Conservation (phyloP, 2,329 filamentous ascomycete genomes). For the Calonectria pseudoreteaudii region DNA sequence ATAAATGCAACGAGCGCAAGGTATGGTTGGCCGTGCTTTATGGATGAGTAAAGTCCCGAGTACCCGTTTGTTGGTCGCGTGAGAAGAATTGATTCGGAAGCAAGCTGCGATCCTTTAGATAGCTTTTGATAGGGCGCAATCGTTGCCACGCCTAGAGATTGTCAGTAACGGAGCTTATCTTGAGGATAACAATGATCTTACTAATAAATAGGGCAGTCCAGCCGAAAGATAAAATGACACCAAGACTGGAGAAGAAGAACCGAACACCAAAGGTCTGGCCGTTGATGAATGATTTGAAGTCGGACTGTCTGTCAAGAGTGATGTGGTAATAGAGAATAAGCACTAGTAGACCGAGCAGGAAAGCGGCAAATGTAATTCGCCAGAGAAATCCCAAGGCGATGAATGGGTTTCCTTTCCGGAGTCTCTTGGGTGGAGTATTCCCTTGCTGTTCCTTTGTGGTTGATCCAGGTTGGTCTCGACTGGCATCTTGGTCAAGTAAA, state of each 20-base stretch:
- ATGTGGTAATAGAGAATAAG: constrained; percentile 55
- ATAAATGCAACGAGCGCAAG: constrained; percentile 54
- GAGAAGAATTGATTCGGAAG: constrained; percentile 52
- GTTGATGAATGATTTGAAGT: constrained; percentile 51
- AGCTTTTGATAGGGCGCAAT: constrained; percentile 58
- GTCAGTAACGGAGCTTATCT: neutral
- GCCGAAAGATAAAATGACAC: constrained; percentile 54
- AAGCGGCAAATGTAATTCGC: constrained; percentile 46
- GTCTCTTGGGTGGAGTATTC: neutral
- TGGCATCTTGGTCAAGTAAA: constrained; percentile 29
- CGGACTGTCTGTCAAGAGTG: constrained; percentile 40
- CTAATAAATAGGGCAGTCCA: constrained; percentile 58
- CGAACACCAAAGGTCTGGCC: constrained; percentile 56
- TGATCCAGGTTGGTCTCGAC: constrained; percentile 7
- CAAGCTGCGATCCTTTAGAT: constrained; percentile 46
- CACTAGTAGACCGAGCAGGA: constrained; percentile 48
- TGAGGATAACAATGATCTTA: neutral
- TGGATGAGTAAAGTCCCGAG: constrained; percentile 49
- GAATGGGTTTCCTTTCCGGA: constrained; percentile 45
- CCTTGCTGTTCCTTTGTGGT: neutral
- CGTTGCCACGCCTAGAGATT: constrained; percentile 49
- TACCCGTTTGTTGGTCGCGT: constrained; percentile 58
- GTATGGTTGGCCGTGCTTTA: constrained; percentile 49
- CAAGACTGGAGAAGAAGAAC: constrained; percentile 55
- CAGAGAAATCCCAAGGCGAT: constrained; percentile 51